Conservation (phyloP, 306 rosid species). For the Prunus dulcis region DNA sequence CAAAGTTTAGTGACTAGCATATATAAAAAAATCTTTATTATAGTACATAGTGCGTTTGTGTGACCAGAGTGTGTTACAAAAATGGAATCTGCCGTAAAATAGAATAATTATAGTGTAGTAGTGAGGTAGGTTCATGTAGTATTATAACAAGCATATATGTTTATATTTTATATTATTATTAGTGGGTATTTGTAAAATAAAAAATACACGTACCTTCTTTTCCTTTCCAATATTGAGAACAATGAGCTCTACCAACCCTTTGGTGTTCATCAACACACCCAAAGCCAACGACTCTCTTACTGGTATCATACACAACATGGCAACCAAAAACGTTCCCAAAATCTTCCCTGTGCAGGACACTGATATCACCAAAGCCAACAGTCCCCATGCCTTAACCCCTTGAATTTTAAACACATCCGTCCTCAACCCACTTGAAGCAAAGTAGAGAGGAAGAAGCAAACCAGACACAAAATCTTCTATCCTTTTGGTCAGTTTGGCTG, state of each 20-base stretch:
- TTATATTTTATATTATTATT: too few species aligned
- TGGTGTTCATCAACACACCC: conserved; percentile 87
- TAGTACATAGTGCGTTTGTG: too few species aligned
- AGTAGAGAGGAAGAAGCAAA: conserved; percentile 13
- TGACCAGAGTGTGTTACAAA: too few species aligned
- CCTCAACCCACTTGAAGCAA: conserved; percentile 13
- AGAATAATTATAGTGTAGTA: too few species aligned
- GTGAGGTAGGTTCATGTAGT: too few species aligned
- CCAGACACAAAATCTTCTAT: conserved; percentile 10
- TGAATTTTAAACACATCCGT: neutral
- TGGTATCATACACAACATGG: conserved; percentile 60
- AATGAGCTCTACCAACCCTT: conserved; percentile 82
- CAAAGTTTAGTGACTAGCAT: too few species aligned
- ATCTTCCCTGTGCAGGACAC: conserved; percentile 77
- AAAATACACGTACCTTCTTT: conserved; percentile 59
- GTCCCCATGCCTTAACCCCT: conserved; percentile 11
- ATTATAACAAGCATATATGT: too few species aligned
- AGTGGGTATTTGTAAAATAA: too few species aligned
- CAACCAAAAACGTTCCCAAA: conserved; percentile 66
- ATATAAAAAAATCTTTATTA: too few species aligned
- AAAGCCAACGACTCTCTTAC: conserved; percentile 60
- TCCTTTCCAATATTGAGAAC: conserved; percentile 89
- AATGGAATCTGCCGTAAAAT: too few species aligned
- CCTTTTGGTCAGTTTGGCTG: conserved; percentile 30
- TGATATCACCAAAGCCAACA: conserved; percentile 6